Conservation (phyloP, 2,329 filamentous ascomycete species). For the Claviceps quebecensis region DNA sequence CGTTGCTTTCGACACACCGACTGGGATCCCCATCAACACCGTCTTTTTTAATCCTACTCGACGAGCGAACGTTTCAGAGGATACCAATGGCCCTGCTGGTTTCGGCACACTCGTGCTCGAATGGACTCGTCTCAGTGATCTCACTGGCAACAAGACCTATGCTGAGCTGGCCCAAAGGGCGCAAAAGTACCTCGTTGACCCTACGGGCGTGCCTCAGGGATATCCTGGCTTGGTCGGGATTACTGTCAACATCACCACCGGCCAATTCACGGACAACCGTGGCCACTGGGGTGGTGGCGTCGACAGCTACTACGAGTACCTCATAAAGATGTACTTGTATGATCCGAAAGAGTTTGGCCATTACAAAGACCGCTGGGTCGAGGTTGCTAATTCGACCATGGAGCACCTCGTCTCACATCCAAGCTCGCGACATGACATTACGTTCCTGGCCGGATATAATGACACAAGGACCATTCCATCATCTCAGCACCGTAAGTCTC, state of each 20-base stretch:
- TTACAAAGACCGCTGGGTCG: constrained; percentile 63
- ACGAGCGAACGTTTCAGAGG: constrained; percentile 30
- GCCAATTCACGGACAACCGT: constrained; percentile 48
- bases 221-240: constrained; percentile 66
- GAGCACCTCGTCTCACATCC: constrained; percentile 56
- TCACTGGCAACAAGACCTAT: constrained; percentile 56
- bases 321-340: constrained; percentile 85
- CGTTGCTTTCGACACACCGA: constrained; percentile 63
- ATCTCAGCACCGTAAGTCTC: constrained; percentile 36
- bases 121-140: constrained; percentile 67
- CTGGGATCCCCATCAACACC: constrained; percentile 59
- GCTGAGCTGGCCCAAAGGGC: constrained; percentile 50
- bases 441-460: constrained; percentile 50
- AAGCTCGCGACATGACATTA: constrained; percentile 50
- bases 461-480: constrained; percentile 27
- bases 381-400: constrained; percentile 64
- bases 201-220: constrained; percentile 45
- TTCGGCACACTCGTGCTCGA: constrained; percentile 69
- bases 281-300: constrained; percentile 68
- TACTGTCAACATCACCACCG: constrained; percentile 48
- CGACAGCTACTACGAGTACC: constrained; percentile 79
- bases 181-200: constrained; percentile 57
- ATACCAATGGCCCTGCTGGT: constrained; percentile 58
- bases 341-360: constrained; percentile 46
- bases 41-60: constrained; percentile 44